Conservation (phyloP, 345 rosid genomes). For the Erodium maritimum region DNA sequence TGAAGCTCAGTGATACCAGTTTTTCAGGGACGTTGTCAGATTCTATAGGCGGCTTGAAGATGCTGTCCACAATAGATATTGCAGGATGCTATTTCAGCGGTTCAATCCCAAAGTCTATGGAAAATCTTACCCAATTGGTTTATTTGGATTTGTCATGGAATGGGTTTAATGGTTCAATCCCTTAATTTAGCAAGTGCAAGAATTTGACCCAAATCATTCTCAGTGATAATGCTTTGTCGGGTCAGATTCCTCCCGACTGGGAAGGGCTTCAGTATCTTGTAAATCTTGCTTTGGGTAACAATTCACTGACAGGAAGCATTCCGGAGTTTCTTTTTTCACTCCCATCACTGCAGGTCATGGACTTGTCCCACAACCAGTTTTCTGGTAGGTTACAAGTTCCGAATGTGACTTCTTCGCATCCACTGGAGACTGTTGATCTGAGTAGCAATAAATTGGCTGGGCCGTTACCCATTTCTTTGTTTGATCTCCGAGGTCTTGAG, state of each 20-base stretch:
- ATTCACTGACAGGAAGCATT: conserved; percentile 21
- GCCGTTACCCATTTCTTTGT: conserved; percentile 5
- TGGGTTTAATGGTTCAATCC: conserved; percentile 23
- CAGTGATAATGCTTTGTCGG: conserved; percentile 15
- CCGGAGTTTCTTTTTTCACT: conserved; percentile 11
- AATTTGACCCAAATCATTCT: conserved; percentile 14
- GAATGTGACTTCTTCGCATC: not conserved
- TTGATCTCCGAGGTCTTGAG: conserved; percentile 12
- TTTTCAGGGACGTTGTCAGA: conserved; percentile 23
- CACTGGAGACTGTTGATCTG: conserved; percentile 23
- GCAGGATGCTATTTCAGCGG: conserved; percentile 13
- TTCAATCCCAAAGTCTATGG: conserved; percentile 19
- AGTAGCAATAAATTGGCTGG: conserved; percentile 32
- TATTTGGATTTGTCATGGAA: conserved; percentile 25
- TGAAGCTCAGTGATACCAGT: conserved; percentile 14
- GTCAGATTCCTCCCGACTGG: conserved; percentile 20
- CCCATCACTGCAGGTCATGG: conserved; percentile 8
- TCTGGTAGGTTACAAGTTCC: conserved; percentile 3
- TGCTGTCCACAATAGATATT: conserved; percentile 13
- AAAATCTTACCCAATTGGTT: conserved; percentile 13
- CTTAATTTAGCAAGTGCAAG: conserved; percentile 12
- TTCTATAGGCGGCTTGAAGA: conserved; percentile 17
- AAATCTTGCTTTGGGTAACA: conserved; percentile 12
- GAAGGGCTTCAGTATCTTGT: conserved; percentile 13
- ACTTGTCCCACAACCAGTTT: conserved; percentile 19